Evolutionary conservation across 2,329 filamentous ascomycete genomes (phyloP), one percentile per base, ranked within the genome.

Genomic region (Cordyceps farinosa): DNA sequence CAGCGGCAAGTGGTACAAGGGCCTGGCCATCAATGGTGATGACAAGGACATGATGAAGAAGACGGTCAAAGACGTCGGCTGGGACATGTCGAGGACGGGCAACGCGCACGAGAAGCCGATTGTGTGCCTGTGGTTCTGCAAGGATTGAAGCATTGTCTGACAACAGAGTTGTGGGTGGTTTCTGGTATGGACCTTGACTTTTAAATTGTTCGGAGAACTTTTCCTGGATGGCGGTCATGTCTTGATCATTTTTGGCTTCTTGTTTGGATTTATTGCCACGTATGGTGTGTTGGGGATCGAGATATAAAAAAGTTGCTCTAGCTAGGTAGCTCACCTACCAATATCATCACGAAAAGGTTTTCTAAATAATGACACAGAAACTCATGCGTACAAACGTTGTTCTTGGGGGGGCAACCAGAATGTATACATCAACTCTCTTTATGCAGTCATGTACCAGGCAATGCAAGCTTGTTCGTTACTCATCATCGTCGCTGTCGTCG

Each of bases 81-180:
- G 87, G 86, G 82, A 86, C 44, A 70, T 72, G 22, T 76, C 75
- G 1, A 71, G 84, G 9, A 81, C 77, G 1, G 84, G 84, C 0
- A 71, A 78, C 17, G 70, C 73, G 0, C 78, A 79, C 0, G 77
- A 79, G 67, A 83, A 82, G 72, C 81, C 82, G 0, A 79, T 86
- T 3, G 81, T 87, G n/a, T 87, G 84, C 71, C 66, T 88, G 17
- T 88, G 84, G 78, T 76, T 87, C 61, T 83, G 80, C 22, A 86
- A 84, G 71, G 80, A 78, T 55, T 84, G 22, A 22, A 22, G 22
- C 22, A 22, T 22, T 22, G 22, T 22, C 1, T 22, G 22, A 22
- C 22, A 22, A 22, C 22, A 45, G 17, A 15, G 11, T 11, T 50
- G 32, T 50, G 22, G 40, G 30, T 22, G 17, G 17, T 27, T 9